Evolutionary conservation across 83 land plant genomes (phyloP), one percentile per base, ranked within the genome.

Genomic region (Diphasiastrum complanatum): DNA sequence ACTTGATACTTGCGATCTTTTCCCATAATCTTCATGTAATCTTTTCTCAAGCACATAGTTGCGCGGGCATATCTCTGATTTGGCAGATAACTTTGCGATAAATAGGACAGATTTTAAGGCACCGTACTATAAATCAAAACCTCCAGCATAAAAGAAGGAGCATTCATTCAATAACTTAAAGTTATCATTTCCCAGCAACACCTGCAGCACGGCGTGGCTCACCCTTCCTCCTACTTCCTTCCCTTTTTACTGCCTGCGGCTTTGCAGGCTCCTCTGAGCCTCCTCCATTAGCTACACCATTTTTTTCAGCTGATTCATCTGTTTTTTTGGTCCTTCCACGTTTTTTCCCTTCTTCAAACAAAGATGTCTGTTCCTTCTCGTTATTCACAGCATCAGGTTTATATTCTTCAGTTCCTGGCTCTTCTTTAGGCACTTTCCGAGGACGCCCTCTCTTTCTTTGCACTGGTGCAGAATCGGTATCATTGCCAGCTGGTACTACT

Each of bases 181-280:
- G n/a, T n/a, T n/a, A n/a, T n/a, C n/a, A n/a, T n/a, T n/a, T n/a
- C n/a, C n/a, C n/a, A n/a, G n/a, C n/a, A n/a, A n/a, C 61, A 10
- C 68, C 68, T 10, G 68, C 68, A 37, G 68, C 68, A 10, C 68
- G 68, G 25, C 68, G 18, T 11, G 68, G 68, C 47, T 51, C 68
- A 40, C 68, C 52, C 68, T 65, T 65, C n/a, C 68, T 25, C 46
- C 68, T 36, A 52, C 68, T 65, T 4, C 68, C 68, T 40, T 65
- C 40, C n/a, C 68, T 56, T 53, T 46, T 51, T 2, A 52, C 35
- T 14, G 52, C 18, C 30, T 20, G 26, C 25, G 68, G 45, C 68
- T 51, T 52, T 41, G 38, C 59, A 2, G 68, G 61, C 59, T 65
- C 68, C 0, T 52, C 68, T 33, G 29, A 48, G 24, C 40, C 35